These are phyloP conservation scores for Pseudonectria foliicola DNA, from an alignment of 2,329 filamentous ascomycete genomes.

Conservation along the genomic window DNA sequence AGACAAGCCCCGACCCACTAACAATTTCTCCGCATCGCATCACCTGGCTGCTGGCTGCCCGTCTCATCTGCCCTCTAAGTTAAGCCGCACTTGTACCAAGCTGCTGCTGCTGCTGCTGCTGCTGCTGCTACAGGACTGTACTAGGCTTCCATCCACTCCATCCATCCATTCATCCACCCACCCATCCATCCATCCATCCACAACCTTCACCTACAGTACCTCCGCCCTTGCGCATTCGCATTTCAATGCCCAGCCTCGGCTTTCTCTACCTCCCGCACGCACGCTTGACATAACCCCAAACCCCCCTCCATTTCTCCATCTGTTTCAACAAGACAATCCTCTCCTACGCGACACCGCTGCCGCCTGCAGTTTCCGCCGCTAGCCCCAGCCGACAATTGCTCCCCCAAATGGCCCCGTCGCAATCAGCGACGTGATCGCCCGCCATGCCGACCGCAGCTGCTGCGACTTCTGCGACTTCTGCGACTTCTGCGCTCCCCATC, in stretches of 20 bases:
- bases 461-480: constrained; percentile 44
- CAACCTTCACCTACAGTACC: constrained; percentile 1
- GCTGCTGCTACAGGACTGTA: too few species aligned
- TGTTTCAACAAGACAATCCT: not conserved
- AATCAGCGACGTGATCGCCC: constrained; percentile 30
- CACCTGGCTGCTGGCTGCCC: constrained; percentile 21
- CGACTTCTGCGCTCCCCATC: constrained; percentile 23
- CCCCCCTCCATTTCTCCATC: constrained; percentile 1
- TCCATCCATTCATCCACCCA: constrained; percentile 7
- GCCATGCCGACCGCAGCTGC: constrained; percentile 51
- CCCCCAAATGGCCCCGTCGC: constrained; percentile 29
- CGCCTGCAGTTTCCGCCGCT: not conserved
- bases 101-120: too few species aligned
- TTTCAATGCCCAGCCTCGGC: too few species aligned
- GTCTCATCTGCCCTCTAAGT: too few species aligned
- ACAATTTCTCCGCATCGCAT: constrained; percentile 23
- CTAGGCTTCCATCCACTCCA: constrained; percentile 10
- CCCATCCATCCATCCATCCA: constrained; percentile 10
- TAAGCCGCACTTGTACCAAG: not conserved
- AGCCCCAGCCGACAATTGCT: constrained; percentile 8
- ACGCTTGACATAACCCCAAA: constrained; percentile 10
- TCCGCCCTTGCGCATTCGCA: not conserved
- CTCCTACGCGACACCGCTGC: constrained; percentile 2
- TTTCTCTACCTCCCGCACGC: not conserved
- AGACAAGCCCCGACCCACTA: constrained; percentile 3